Base-by-base conservation (phyloP, 2,329 filamentous ascomycete genomes). In the Nemania serpens region DNA sequence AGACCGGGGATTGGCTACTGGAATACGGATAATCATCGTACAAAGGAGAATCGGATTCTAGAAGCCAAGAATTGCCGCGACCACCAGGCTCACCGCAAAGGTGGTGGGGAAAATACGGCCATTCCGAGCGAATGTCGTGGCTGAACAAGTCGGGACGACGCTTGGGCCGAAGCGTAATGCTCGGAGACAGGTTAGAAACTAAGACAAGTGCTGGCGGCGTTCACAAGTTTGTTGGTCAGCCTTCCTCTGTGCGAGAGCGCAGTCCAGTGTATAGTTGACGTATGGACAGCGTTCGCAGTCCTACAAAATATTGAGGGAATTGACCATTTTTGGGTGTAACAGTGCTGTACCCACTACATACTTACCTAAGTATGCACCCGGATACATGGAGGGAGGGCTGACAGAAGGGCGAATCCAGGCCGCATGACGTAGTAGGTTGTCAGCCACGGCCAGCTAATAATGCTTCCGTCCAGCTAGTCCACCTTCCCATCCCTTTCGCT, bases 51-150 rank as follows among this genome's bases (percentile, higher is more conserved):
- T 25, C 55, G 51, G 58, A 52, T 60, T 65, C 62, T 63, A 61
- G 62, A 63, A 29, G 47, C 7, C 18, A 65, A 60, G 46, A 46
- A 50, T 56, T 58, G 50, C 54, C 56, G 50, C 58, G 41, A 39
- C 25, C 36, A 48, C 53, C 36, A 51, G 48, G 54, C 57, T 47
- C 33, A 64, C 55, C 42, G 54, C 55, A 55, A 62, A 52, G 55
- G 57, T 45, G 49, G 63, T 71, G 68, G 69, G 68, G 69, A 53
- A 62, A 39, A 29, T 3, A 48, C 69, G 69, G 69, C 54, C 59
- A 69, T 69, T 59, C 69, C 69, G 69, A 70, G 59, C 67, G 68
- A 70, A 70, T 69, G 61, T 60, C 55, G 58, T 64, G 42, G 52
- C 55, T 57, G 57, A 50, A 54, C 50, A 58, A 13, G 33, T 58